Base-by-base conservation (phyloP, 768 basidiomycete genomes). In the Chlorophyllum brunneum region DNA sequence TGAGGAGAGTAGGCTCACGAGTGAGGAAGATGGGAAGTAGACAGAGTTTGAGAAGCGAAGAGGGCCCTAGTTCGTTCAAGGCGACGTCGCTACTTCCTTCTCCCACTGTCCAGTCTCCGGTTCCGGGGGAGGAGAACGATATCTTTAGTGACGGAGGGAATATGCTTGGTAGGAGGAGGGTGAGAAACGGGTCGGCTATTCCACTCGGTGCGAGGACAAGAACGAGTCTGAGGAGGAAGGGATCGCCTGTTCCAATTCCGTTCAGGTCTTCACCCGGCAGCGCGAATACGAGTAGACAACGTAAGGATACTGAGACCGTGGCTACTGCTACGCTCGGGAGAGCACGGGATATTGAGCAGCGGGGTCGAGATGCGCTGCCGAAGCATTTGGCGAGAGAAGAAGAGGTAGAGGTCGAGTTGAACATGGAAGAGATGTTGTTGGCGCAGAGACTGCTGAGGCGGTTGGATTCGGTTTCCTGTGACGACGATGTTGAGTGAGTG, bases 391-490 rank as follows among this genome's bases (percentile, higher is more conserved):
- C 50, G 46, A 39, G n/a, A 20, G 33, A 36, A 13, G 36, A 29
- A 38, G n/a, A 40, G 50, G 62, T 63, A 41, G 65, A 67, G 37
- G 55, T 51, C 8, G 65, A 61, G 30, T 64, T 68, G 39, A 63
- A 61, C 23, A 41, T 67, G 45, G 69, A 70, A 44, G 69, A 70
- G 54, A 65, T 67, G 30, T 57, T 70, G 52, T 60, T 70, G 36
- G 63, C 69, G 33, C 69, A 70, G 57, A 58, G 58, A 49, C 43
- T 70, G 39, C 59, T 68, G 61, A 66, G 55, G 51, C 57, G 63
- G 39, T 56, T 70, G 49, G 63, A 66, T 54, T 57, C 57, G 29
- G 54, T 29, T 31, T 44, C 5, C 15, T 22, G 22, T 40, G 16
- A 40, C 22, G 43, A 41, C 10, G 13, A 33, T 44, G 18, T 24